These are phyloP conservation scores for Penicillium cinerascens DNA, from an alignment of 495 filamentous ascomycete genomes.

Conservation along the genomic window DNA sequence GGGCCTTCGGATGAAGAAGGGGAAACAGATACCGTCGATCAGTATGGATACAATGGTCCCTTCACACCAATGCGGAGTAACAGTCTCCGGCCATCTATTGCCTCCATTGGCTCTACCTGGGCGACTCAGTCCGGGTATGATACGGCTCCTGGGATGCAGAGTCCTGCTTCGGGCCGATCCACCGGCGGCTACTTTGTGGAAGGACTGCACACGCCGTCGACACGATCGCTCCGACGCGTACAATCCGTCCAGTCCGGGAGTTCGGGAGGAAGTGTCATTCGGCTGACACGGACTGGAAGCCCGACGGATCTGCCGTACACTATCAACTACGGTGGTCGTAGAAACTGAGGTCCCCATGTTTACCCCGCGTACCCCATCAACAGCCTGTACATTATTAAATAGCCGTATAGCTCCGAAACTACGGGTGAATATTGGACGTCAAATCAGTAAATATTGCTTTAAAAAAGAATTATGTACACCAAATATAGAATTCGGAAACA, in stretches of 20 bases:
- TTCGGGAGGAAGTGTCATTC: conserved; percentile 46
- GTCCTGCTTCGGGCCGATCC: conserved; percentile 15
- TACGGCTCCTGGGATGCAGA: conserved; percentile 28
- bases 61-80: conserved; percentile 24
- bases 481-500: too few relatives aligned
- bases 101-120: conserved; percentile 31
- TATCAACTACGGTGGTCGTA: conserved; percentile 29
- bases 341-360: conserved; percentile 3
- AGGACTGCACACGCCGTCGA: conserved; percentile 32
- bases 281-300: conserved; percentile 34
- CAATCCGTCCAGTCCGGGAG: conserved; percentile 36
- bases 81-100: conserved; percentile 31
- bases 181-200: conserved; percentile 7
- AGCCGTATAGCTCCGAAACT: background rate
- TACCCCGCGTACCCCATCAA: background rate
- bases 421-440: background rate
- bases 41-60: conserved; percentile 19
- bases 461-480: too few relatives aligned
- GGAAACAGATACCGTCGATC: conserved; percentile 41
- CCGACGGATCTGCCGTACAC: conserved; percentile 45
- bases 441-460: too few relatives aligned
- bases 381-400: conserved; percentile 18
- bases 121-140: conserved; percentile 31
- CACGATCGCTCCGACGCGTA: conserved; percentile 33
- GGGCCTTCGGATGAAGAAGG: conserved; percentile 46